Evolutionary conservation across 2,329 filamentous ascomycete species (phyloP).

Genomic region (Phoma sp.): DNA sequence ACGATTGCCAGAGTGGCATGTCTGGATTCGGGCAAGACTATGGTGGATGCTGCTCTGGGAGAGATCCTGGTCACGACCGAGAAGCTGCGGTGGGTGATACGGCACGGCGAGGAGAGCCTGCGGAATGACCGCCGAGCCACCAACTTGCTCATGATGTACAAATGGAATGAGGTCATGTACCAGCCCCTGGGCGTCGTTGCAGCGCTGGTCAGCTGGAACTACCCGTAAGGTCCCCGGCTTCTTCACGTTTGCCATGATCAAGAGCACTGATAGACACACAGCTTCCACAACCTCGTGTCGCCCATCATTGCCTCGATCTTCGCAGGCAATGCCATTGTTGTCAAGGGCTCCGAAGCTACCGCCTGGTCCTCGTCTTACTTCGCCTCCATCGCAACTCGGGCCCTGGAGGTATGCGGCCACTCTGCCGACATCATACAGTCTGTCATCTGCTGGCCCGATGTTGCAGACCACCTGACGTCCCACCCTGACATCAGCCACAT

Average conservation of each 20-base stretch:
- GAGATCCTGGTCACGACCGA: slow-evolving; percentile 94
- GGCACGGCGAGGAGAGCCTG: slow-evolving; percentile 85
- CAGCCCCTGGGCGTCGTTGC: slow-evolving; percentile 93
- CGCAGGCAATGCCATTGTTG: slow-evolving; percentile 86
- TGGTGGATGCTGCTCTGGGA: slow-evolving; percentile 90
- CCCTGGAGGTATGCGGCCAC: slow-evolving; percentile 82
- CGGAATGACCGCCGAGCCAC: slow-evolving; percentile 75
- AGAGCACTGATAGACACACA: too few relatives aligned
- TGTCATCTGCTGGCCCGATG: slow-evolving; percentile 85
- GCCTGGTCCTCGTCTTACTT: slow-evolving; percentile 92
- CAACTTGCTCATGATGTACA: slow-evolving; percentile 94
- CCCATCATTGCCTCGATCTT: slow-evolving; percentile 91
- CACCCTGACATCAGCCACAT: slow-evolving; percentile 85
- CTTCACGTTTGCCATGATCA: too few relatives aligned
- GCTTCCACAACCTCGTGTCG: slow-evolving; percentile 90
- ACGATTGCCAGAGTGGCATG: slow-evolving; percentile 84
- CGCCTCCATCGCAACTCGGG: slow-evolving; percentile 75
- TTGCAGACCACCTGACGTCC: slow-evolving; percentile 80
- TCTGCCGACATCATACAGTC: slow-evolving; percentile 82
- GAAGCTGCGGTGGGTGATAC: slow-evolving; percentile 92
- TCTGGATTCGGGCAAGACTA: slow-evolving; percentile 93
- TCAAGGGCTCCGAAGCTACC: slow-evolving; percentile 95
- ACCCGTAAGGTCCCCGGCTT: slow-evolving; percentile 44
- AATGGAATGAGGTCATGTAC: slow-evolving; percentile 87
- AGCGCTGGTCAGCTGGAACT: slow-evolving; percentile 96